These are phyloP conservation scores for Tricholoma saponaceum DNA, from an alignment of 768 basidiomycete species.

Conservation along the genomic window DNA sequence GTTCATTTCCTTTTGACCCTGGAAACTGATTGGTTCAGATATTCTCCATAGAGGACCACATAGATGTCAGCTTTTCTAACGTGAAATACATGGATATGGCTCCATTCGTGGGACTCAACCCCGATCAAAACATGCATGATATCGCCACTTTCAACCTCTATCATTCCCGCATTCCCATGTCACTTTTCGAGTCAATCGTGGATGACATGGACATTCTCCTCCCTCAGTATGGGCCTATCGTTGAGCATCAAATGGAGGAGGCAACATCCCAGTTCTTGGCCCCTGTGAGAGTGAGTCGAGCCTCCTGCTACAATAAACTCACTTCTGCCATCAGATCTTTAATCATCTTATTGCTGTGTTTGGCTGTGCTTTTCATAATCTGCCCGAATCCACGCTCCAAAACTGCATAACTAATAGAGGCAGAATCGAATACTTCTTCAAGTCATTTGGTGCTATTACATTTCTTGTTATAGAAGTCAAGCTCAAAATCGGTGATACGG, in stretches of 20 bases:
- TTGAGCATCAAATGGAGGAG: neutral
- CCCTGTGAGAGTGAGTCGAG: constrained; percentile 6
- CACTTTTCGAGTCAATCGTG: constrained; percentile 14
- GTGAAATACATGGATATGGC: constrained; percentile 9
- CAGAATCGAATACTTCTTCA: neutral
- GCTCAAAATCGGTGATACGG: neutral
- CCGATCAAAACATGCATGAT: neutral
- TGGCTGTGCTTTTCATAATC: neutral
- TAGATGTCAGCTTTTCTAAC: constrained; percentile 4
- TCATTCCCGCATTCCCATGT: constrained; percentile 18
- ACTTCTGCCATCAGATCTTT: neutral
- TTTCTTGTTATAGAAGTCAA: neutral
- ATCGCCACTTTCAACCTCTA: constrained; percentile 13
- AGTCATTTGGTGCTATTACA: neutral
- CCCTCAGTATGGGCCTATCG: neutral
- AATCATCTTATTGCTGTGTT: neutral
- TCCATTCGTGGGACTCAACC: constrained; percentile 11
- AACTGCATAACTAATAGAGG: neutral
- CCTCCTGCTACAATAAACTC: neutral
- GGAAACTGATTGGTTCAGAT: neutral
- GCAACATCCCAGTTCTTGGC: neutral
- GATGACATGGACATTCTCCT: constrained; percentile 15
- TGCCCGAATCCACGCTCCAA: neutral
- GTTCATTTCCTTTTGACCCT: neutral
- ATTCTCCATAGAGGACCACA: neutral